Evolutionary conservation across 371 early-diverging fungal species (phyloP), one percentile per base, ranked within the genome.

Genomic region (Syncephalastrum monosporum): DNA sequence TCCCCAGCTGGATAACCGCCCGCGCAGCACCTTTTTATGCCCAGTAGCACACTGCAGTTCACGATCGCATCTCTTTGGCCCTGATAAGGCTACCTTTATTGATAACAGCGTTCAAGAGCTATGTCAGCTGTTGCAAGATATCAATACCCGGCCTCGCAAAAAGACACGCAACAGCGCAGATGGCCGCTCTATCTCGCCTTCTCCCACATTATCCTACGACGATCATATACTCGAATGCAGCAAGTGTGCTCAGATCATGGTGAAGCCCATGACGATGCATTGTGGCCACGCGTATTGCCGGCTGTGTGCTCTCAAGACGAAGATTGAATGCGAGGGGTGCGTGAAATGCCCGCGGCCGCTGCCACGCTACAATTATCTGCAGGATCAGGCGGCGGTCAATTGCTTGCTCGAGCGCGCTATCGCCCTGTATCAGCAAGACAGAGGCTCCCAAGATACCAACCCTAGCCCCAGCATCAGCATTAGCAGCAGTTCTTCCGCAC

Each of bases 281-380:
- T 91, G 91, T 59, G 91, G 91, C 3, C 91, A 91, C 60, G 83
- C 85, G 0, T 81, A 82, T 56, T 91, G 91, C 66, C 77, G 76
- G 41, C 29, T 65, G 1, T 91, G 91, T 53, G 53, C 86, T 4
- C 53, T 74, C 5, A 55, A 57, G 17, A 56, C 59, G 21, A 66
- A 59, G 25, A 53, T 68, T 7, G 16, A 53, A 6, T 48, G 48
- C 13, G 64, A 63, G 21, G 38, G 51, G 3, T 72, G 72, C 45
- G 47, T 46, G 10, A 38, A 45, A 23, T 72, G 72, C 45, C 61
- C 57, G 33, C 59, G 54, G 27, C 55, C 67, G 19, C 50, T 72
- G 23, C 72, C 72, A 6, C 58, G 62, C 13, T 72, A 64, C 25
- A 60, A 60, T 42, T 62, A 51, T 27, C 53, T 69, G 29, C 66